These are phyloP conservation scores for Colletotrichum tropicicola DNA, from an alignment of 2,329 filamentous ascomycete species.

Conservation along the genomic window DNA sequence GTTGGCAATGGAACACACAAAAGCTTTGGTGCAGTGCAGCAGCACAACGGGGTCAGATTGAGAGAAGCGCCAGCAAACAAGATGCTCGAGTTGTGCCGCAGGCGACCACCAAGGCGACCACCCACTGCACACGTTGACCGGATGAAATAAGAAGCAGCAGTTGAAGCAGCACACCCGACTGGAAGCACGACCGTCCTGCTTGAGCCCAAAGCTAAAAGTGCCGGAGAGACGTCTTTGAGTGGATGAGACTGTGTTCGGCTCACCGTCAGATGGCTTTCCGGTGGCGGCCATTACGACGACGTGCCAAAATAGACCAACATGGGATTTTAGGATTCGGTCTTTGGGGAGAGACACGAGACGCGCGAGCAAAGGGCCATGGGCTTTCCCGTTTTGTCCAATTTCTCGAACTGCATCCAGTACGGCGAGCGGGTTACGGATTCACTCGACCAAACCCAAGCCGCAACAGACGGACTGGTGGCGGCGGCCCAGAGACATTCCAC, in stretches of 20 bases:
- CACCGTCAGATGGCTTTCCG: conserved; percentile 30
- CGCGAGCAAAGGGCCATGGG: conserved; percentile 11
- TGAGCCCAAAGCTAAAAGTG: conserved; percentile 22
- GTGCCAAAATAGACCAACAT: conserved; percentile 13
- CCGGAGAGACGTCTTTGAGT: conserved; percentile 11
- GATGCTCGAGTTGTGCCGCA: neutral
- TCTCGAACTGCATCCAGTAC: neutral
- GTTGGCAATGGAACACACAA: neutral
- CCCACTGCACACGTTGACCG: conserved; percentile 2
- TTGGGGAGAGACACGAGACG: conserved; percentile 16
- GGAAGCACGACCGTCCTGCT: conserved; percentile 19
- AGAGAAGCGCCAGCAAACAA: neutral
- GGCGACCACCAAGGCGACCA: too few species aligned
- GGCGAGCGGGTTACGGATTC: neutral
- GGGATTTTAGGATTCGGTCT: conserved; percentile 15
- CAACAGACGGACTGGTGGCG: conserved; percentile 9
- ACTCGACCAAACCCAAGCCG: conserved; percentile 21
- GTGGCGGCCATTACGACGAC: conserved; percentile 31
- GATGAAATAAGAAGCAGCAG: conserved; percentile 17
- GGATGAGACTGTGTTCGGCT: conserved; percentile 24
- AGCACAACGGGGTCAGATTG: conserved; percentile 12
- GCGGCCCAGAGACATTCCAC: too few species aligned
- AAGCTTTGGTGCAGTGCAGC: neutral
- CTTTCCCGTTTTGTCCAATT: conserved; percentile 4
- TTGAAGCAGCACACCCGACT: conserved; percentile 23